Percentiles rank a stretch among this genome's conserved stretches.
Conservation (phyloP, 2,329 filamentous ascomycete species). For the Trichoderma sp. region DNA sequence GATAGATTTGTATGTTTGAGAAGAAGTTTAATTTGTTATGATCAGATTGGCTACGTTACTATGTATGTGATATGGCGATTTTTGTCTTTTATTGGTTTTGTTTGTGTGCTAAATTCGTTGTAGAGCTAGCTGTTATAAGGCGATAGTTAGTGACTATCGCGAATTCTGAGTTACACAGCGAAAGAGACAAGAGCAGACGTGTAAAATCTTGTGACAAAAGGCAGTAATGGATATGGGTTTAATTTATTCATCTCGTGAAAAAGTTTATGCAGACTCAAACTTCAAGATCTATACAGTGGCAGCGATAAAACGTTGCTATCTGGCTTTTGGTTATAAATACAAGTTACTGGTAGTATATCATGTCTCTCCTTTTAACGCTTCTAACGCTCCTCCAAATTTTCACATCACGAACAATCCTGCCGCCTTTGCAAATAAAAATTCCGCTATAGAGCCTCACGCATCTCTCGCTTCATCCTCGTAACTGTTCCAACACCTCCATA, state of each 20-base stretch:
- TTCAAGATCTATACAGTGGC: not conserved
- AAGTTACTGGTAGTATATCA: slow-evolving; percentile 10
- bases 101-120: no score
- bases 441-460: slow-evolving; percentile 50
- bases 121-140: no score
- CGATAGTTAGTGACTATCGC: no score
- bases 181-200: no score
- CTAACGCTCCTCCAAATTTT: not conserved
- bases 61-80: no score
- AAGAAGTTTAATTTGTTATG: not conserved
- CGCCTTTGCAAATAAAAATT: not conserved
- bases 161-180: no score
- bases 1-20: not conserved
- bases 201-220: no score
- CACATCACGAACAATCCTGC: not conserved
- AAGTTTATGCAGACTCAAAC: not conserved
- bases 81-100: no score
- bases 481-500: slow-evolving; percentile 68
- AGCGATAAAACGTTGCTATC: slow-evolving; percentile 7
- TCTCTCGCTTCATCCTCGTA: slow-evolving; percentile 67
- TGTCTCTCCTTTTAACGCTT: slow-evolving; percentile 6
- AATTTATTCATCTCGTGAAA: not conserved
- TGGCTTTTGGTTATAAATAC: slow-evolving; percentile 22
- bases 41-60: no score
- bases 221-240: no score